Percentiles rank a stretch among this genome's conserved stretches.
These are phyloP conservation scores for Alternaria triticina DNA, from an alignment of 2,329 filamentous ascomycete genomes.

Conservation along the genomic window DNA sequence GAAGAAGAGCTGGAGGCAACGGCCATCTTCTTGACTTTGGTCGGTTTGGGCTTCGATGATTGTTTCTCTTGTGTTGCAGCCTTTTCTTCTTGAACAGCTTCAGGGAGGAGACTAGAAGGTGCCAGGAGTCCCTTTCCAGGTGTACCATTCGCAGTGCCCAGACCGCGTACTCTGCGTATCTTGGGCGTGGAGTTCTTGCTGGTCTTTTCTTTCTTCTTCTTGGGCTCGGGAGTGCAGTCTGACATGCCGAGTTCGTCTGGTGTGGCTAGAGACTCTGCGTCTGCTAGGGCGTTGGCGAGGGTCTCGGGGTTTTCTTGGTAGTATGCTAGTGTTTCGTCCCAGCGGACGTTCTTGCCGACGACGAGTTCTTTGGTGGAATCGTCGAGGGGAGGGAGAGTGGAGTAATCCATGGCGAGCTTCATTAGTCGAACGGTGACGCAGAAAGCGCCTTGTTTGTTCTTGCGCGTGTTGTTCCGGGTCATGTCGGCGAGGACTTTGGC, in stretches of 20 bases:
- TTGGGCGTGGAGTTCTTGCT: slow-evolving; percentile 41
- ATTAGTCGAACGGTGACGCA: slow-evolving; percentile 52
- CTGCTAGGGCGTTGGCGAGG: slow-evolving; percentile 30
- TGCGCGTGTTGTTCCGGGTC: slow-evolving; percentile 57
- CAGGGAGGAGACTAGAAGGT: slow-evolving; percentile 38
- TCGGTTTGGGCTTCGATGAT: slow-evolving; percentile 25
- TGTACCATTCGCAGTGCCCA: slow-evolving; percentile 47
- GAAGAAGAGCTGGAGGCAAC: slow-evolving; percentile 5
- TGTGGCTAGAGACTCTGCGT: slow-evolving; percentile 40
- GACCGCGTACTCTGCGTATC: slow-evolving; percentile 36
- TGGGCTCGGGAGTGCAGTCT: slow-evolving; percentile 27
- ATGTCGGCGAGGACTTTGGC: slow-evolving; percentile 55
- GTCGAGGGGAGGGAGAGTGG: slow-evolving; percentile 18
- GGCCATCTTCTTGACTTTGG: slow-evolving; percentile 31
- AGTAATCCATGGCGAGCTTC: slow-evolving; percentile 48
- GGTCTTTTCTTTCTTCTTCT: slow-evolving; percentile 26
- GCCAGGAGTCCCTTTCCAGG: slow-evolving; percentile 46
- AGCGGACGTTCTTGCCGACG: slow-evolving; percentile 49
- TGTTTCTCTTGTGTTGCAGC: slow-evolving; percentile 19
- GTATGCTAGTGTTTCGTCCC: slow-evolving; percentile 56
- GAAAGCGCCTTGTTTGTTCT: slow-evolving; percentile 57
- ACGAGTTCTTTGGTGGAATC: slow-evolving; percentile 22
- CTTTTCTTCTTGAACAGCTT: slow-evolving; percentile 33
- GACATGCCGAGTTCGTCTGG: slow-evolving; percentile 41
- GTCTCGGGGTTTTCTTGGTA: slow-evolving; percentile 51